Conservation (phyloP, 345 rosid species). For the Euphorbia pulcherrima region DNA sequence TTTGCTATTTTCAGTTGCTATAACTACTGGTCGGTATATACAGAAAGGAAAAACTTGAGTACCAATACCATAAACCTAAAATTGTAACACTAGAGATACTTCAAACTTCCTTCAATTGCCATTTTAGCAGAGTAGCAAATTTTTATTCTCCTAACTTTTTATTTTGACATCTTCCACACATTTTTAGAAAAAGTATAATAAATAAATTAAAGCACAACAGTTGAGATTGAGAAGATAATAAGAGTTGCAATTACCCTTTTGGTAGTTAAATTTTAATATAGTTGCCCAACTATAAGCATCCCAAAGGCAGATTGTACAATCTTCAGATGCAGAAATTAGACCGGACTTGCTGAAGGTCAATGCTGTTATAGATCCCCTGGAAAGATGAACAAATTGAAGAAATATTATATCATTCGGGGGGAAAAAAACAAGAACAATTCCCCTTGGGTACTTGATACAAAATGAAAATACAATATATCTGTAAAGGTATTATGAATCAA, state of each 20-base stretch:
- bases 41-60: not conserved
- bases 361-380: conserved; percentile 48
- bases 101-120: not conserved
- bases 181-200: not conserved
- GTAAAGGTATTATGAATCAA: not conserved
- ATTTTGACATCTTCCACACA: not conserved
- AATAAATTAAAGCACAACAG: not conserved
- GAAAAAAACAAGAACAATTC: not conserved
- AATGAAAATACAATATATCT: conserved; percentile 4
- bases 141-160: not conserved
- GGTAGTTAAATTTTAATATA: conserved; percentile 33
- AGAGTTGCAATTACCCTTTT: conserved; percentile 34
- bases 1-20: not conserved
- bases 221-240: not conserved
- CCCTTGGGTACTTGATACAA: not conserved
- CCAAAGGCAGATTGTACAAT: conserved; percentile 50
- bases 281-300: conserved; percentile 26
- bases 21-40: not conserved
- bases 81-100: not conserved
- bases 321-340: conserved; percentile 51
- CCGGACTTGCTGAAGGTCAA: conserved; percentile 32
- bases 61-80: not conserved
- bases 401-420: not conserved
- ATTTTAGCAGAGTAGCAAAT: not conserved
- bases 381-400: conserved; percentile 7